Conservation (phyloP, 371 early-diverging fungal genomes). For the Coemansia sp. region DNA sequence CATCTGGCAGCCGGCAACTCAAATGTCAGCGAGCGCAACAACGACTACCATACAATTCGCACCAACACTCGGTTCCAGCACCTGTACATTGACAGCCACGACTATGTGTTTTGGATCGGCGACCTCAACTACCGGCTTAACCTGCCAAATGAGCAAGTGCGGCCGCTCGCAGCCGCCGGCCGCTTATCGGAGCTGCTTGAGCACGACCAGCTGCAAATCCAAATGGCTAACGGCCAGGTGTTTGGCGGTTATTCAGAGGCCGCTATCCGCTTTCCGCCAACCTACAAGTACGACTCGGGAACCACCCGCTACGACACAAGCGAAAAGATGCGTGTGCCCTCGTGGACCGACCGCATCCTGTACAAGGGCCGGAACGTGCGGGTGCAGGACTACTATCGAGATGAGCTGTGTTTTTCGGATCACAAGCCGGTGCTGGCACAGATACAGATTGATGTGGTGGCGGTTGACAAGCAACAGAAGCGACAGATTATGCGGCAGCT, state of each 20-base stretch:
- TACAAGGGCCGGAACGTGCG: conserved; percentile 44
- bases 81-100: conserved; percentile 59
- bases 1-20: conserved; percentile 93
- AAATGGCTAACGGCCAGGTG: conserved; percentile 62
- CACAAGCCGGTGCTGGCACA: conserved; percentile 49
- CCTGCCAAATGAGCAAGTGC: conserved; percentile 64
- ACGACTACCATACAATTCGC: conserved; percentile 80
- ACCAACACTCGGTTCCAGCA: conserved; percentile 70
- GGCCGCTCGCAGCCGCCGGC: conserved; percentile 56
- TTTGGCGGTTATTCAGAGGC: conserved; percentile 72
- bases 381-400: conserved; percentile 42
- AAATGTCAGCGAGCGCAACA: conserved; percentile 80
- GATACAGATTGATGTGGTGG: conserved; percentile 35
- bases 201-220: conserved; percentile 65
- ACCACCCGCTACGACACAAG: conserved; percentile 67
- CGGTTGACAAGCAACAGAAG: conserved; percentile 37
- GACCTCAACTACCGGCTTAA: conserved; percentile 92
- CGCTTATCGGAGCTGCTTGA: conserved; percentile 42
- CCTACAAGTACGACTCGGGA: conserved; percentile 79
- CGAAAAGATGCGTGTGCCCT: conserved; percentile 81
- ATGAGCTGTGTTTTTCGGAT: conserved; percentile 44
- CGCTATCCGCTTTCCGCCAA: conserved; percentile 82
- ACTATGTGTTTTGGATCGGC: conserved; percentile 84
- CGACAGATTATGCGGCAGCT: conserved; percentile 35
- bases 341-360: conserved; percentile 90